Percentiles rank a stretch among this genome's conserved stretches.
Evolutionary conservation across 225 moss, liverwort and hornwort genomes (phyloP).

Genomic region (Lunularia cruciata): DNA sequence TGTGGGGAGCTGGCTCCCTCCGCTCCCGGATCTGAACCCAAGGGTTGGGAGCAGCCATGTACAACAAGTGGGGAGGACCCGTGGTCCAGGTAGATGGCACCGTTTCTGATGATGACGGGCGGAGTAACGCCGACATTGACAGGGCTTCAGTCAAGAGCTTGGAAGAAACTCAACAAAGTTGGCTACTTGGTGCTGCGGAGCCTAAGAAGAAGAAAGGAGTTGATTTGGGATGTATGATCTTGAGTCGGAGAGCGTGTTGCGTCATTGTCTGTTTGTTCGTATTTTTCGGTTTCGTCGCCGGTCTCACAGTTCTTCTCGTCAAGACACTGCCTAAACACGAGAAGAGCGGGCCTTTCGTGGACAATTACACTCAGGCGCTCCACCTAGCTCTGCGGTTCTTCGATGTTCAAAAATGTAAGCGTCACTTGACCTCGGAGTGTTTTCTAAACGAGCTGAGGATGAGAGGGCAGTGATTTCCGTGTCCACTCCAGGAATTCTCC

Average conservation of each 20-base stretch:
- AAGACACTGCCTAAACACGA: conserved; percentile 62
- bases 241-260: conserved; percentile 77
- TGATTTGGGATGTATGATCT: conserved; percentile 78
- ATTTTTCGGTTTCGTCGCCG: conserved; percentile 63
- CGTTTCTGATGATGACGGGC: conserved; percentile 57
- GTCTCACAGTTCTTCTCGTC: conserved; percentile 62
- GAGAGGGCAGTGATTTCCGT: no score
- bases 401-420: conserved; percentile 87
- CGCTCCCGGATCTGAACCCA: background rate
- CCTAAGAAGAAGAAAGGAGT: conserved; percentile 76
- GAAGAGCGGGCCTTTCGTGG: conserved; percentile 44
- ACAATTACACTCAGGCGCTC: conserved; percentile 87
- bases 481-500: no score
- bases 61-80: conserved; percentile 84
- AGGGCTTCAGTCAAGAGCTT: conserved; percentile 78
- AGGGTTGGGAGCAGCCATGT: conserved; percentile 45
- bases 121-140: conserved; percentile 75
- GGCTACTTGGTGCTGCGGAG: conserved; percentile 72
- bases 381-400: conserved; percentile 79
- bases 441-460: no score
- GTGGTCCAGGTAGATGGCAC: conserved; percentile 61
- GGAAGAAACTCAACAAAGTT: conserved; percentile 95
- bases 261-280: conserved; percentile 46
- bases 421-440: background rate
- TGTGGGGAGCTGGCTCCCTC: background rate